A percentile compares a stretch with the other conserved stretches of the same genome.
Conservation (phyloP, 768 basidiomycete species). For the Kwoniella pini region DNA sequence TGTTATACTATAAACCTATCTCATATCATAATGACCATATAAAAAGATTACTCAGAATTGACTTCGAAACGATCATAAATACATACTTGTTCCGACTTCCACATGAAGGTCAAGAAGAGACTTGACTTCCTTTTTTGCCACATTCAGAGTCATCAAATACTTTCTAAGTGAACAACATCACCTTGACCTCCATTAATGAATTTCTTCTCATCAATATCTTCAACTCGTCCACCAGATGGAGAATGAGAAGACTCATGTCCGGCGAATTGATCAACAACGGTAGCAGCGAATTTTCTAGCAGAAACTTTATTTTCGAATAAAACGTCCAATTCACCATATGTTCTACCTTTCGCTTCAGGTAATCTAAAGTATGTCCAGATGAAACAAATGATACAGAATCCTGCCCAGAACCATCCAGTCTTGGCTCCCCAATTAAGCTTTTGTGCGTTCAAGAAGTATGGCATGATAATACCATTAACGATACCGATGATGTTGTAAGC, state of each 20-base stretch:
- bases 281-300: constrained; percentile 43
- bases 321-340: constrained; percentile 47
- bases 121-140: too few relatives aligned
- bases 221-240: not conserved
- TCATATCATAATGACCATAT: too few relatives aligned
- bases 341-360: constrained; percentile 35
- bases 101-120: too few relatives aligned
- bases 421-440: constrained; percentile 43
- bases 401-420: constrained; percentile 44
- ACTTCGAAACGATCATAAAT: too few relatives aligned
- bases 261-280: constrained; percentile 21
- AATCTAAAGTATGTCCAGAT: constrained; percentile 28
- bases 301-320: constrained; percentile 48
- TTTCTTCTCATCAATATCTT: not conserved
- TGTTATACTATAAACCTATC: too few relatives aligned
- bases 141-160: too few relatives aligned
- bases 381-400: constrained; percentile 21
- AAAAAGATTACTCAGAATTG: too few relatives aligned
- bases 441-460: constrained; percentile 33
- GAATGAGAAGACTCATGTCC: not conserved
- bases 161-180: not conserved
- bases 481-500: constrained; percentile 36
- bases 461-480: constrained; percentile 29
- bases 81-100: too few relatives aligned
- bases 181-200: not conserved